These are phyloP conservation scores for Aspergillus heteromorphus DNA, from an alignment of 495 filamentous ascomycete species.

Conservation along the genomic window DNA sequence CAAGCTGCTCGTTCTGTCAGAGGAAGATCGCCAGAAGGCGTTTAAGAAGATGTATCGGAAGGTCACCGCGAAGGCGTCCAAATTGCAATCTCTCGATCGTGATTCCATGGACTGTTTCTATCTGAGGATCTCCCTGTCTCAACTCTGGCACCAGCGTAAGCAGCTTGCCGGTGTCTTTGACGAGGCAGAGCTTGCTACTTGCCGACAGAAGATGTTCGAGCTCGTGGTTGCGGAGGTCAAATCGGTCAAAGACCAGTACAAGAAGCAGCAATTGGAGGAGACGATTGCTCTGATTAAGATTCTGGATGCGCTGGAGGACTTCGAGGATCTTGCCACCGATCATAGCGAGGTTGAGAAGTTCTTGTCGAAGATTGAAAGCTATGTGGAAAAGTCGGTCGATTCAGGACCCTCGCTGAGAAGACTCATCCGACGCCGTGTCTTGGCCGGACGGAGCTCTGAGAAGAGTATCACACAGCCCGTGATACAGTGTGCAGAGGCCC, in stretches of 20 bases:
- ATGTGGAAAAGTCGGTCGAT: conserved; percentile 36
- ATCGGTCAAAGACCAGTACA: conserved; percentile 35
- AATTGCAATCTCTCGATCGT: conserved; percentile 31
- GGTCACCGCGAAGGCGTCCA: conserved; percentile 29
- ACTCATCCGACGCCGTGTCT: conserved; percentile 34
- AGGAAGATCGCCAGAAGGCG: conserved; percentile 29
- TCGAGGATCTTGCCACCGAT: conserved; percentile 36
- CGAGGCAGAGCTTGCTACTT: conserved; percentile 27
- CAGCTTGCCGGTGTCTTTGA: conserved; percentile 26
- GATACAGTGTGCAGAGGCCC: conserved; percentile 32
- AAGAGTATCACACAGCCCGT: conserved; percentile 28
- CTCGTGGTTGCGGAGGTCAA: conserved; percentile 36
- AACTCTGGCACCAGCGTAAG: conserved; percentile 34
- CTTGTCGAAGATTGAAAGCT: conserved; percentile 34
- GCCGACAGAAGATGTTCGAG: conserved; percentile 32
- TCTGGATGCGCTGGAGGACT: conserved; percentile 41
- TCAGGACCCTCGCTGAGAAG: conserved; percentile 29
- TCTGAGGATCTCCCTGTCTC: conserved; percentile 34
- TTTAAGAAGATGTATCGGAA: conserved; percentile 35
- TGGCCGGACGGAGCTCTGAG: conserved; percentile 29
- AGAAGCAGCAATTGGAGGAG: conserved; percentile 37
- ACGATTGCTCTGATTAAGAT: conserved; percentile 40
- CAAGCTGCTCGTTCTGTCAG: conserved; percentile 33
- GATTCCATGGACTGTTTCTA: conserved; percentile 40
- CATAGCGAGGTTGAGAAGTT: conserved; percentile 37